Conservation (phyloP, 441 rosid species). For the Populus hybrid region DNA sequence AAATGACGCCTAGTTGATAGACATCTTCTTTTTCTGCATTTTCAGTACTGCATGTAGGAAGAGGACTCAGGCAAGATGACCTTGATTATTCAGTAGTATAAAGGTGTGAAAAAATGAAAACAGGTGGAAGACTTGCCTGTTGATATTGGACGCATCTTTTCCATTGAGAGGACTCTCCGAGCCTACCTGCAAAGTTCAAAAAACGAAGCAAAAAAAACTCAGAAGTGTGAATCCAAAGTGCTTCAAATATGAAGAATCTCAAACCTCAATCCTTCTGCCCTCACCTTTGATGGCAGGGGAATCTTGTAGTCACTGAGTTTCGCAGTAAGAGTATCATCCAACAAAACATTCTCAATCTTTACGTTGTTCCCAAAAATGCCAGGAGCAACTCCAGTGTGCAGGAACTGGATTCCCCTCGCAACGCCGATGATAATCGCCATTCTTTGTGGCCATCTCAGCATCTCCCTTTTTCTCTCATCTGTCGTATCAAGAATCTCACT, state of each 20-base stretch:
- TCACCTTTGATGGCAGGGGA: constrained; percentile 72
- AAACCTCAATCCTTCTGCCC: neutral
- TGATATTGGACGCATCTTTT: constrained; percentile 18
- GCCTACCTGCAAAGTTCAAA: constrained; percentile 40
- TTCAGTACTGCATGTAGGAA: constrained; percentile 27
- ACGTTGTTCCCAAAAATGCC: constrained; percentile 74
- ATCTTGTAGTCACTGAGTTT: constrained; percentile 66
- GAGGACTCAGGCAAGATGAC: neutral
- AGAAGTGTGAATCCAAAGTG: neutral
- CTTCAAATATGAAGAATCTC: neutral
- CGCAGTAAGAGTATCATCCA: constrained; percentile 72
- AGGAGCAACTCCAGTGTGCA: constrained; percentile 81
- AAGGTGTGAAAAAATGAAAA: neutral
- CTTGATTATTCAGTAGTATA: neutral
- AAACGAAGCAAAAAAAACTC: neutral
- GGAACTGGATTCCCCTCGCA: constrained; percentile 84
- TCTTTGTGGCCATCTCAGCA: constrained; percentile 85
- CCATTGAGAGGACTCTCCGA: constrained; percentile 44
- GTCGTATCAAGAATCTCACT: constrained; percentile 6
- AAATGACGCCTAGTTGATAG: constrained; percentile 77
- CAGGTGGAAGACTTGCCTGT: constrained; percentile 23
- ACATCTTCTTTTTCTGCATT: constrained; percentile 80
- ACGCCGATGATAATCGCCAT: constrained; percentile 76
- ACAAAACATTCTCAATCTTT: constrained; percentile 63
- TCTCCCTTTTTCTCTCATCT: constrained; percentile 80